These are phyloP conservation scores for Aquanectria penicillioides DNA, from an alignment of 2,329 filamentous ascomycete genomes.

Conservation along the genomic window DNA sequence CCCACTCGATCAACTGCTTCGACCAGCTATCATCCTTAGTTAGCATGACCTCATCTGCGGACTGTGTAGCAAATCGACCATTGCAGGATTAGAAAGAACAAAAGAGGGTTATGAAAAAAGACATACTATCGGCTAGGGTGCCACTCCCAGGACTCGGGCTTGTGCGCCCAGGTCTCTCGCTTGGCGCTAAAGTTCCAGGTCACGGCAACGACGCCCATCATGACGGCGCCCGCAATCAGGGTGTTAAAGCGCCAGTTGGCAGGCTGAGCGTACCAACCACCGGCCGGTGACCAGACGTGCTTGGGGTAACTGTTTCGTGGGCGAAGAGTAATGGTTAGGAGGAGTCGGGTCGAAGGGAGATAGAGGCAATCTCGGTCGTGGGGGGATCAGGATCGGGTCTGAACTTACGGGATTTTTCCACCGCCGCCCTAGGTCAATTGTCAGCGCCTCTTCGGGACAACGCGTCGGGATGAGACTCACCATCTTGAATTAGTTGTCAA, in stretches of 20 bases:
- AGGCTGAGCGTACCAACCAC: constrained; percentile 97
- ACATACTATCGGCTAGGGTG: constrained; percentile 86
- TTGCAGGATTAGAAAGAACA: background rate
- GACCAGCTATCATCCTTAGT: constrained; percentile 52
- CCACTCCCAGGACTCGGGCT: constrained; percentile 81
- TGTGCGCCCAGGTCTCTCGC: constrained; percentile 76
- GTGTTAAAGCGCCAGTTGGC: constrained; percentile 97
- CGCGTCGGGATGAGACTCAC: constrained; percentile 49
- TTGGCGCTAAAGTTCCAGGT: constrained; percentile 79
- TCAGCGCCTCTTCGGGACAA: constrained; percentile 49
- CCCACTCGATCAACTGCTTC: constrained; percentile 57
- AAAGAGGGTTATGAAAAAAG: no score
- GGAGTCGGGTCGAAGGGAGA: constrained; percentile 11
- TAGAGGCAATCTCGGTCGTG: constrained; percentile 29
- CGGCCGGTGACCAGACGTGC: constrained; percentile 98
- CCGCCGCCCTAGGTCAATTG: constrained; percentile 73
- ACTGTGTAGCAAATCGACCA: background rate
- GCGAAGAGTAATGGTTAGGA: constrained; percentile 23
- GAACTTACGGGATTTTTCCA: constrained; percentile 68
- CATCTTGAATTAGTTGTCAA: constrained; percentile 62
- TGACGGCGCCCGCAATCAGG: constrained; percentile 73
- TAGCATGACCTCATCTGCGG: constrained; percentile 27
- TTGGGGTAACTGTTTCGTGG: constrained; percentile 80
- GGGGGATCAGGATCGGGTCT: constrained; percentile 15
- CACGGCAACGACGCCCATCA: constrained; percentile 74